These are phyloP conservation scores for Mycena sanguinolenta DNA, from an alignment of 768 basidiomycete species.

Conservation along the genomic window DNA sequence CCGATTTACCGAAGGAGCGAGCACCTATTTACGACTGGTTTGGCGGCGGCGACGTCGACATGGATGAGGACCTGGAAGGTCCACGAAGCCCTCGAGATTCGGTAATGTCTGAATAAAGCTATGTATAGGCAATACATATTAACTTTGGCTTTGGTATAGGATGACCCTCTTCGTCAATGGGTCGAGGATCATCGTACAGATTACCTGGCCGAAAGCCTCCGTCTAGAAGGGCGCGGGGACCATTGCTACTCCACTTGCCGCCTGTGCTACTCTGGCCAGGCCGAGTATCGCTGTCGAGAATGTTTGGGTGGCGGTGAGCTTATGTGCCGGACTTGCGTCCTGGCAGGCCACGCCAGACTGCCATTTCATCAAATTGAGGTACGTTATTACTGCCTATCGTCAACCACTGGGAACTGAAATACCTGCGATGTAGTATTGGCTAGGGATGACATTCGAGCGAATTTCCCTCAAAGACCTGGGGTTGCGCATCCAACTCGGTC, in stretches of 20 bases:
- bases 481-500: slow-evolving; percentile 46
- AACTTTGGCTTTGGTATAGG: not conserved
- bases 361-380: slow-evolving; percentile 22
- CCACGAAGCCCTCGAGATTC: not conserved
- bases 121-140: too few species aligned
- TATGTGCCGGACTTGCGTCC: not conserved
- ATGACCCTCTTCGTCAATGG: slow-evolving; percentile 13
- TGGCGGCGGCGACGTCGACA: too few species aligned
- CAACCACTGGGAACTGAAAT: not conserved
- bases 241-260: not conserved
- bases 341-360: not conserved
- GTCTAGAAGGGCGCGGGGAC: slow-evolving; percentile 6
- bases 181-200: not conserved
- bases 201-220: not conserved
- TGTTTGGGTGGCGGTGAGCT: slow-evolving; percentile 13
- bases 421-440: slow-evolving; percentile 26
- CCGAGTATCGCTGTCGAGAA: not conserved
- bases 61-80: not conserved
- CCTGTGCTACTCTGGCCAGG: not conserved
- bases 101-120: too few species aligned
- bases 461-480: slow-evolving; percentile 40
- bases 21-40: too few species aligned
- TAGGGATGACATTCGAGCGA: slow-evolving; percentile 29
- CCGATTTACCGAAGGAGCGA: too few species aligned
- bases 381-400: not conserved